phyloP scores from a whole-genome alignment of 164 flowering plant genomes.

The Annona squamosa region DNA sequence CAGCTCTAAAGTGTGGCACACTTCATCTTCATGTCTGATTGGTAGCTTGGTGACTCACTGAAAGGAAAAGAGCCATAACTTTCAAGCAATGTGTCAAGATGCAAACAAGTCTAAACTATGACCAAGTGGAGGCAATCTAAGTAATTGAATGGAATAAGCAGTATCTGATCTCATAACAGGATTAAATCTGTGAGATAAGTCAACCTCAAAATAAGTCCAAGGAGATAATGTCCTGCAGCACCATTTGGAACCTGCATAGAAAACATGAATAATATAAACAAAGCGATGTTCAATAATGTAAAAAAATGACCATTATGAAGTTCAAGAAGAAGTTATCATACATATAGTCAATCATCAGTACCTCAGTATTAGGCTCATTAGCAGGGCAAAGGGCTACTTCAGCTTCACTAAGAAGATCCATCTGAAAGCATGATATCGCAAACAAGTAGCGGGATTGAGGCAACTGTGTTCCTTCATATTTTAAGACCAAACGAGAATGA shows the following conservation, averaged over 20 bases:
- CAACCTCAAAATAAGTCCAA: conserved; percentile 92
- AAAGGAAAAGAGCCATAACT: neutral
- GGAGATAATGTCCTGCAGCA: conserved; percentile 98
- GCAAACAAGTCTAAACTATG: neutral
- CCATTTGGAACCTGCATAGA: conserved; percentile 86
- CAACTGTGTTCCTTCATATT: conserved; percentile 68
- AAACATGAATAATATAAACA: neutral
- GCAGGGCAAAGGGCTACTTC: conserved; percentile 69
- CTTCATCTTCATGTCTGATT: neutral
- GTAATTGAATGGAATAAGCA: neutral
- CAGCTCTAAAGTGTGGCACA: neutral
- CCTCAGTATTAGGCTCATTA: conserved; percentile 78
- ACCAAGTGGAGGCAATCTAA: neutral
- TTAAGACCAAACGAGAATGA: conserved; percentile 11
- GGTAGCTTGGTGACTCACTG: neutral
- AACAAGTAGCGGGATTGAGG: conserved; percentile 97
- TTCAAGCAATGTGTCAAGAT: neutral
- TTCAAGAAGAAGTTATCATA: conserved; percentile 1
- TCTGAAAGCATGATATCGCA: conserved; percentile 93
- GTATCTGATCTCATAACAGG: neutral
- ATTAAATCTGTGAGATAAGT: conserved; percentile 1
- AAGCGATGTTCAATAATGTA: neutral
- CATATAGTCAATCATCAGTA: conserved; percentile 9
- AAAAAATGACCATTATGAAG: neutral
- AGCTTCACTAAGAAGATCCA: conserved; percentile 92